These are phyloP conservation scores for Boletus pseudopeckii DNA, from an alignment of 768 basidiomycete species.

Conservation along the genomic window DNA sequence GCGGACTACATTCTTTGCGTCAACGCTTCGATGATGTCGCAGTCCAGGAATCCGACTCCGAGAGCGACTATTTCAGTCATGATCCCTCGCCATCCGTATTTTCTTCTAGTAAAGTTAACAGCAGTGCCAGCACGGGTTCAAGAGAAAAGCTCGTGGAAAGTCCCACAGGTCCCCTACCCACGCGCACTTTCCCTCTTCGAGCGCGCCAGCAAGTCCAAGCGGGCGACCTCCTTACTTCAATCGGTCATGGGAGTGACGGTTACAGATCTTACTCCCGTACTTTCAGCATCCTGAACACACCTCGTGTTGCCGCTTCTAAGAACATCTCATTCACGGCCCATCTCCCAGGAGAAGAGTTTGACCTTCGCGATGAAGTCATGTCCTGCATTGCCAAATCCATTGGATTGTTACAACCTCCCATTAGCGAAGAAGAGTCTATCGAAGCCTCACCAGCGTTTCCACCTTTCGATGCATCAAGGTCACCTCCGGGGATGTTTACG, in stretches of 20 bases:
- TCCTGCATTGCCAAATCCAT: slow-evolving; percentile 97
- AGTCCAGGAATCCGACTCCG: slow-evolving; percentile 43
- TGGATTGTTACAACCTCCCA: slow-evolving; percentile 83
- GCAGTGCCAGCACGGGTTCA: slow-evolving; percentile 15
- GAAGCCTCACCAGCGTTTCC: slow-evolving; percentile 64
- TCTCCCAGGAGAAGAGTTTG: slow-evolving; percentile 67
- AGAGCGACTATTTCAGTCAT: slow-evolving; percentile 55
- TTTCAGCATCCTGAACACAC: slow-evolving; percentile 50
- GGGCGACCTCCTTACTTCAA: slow-evolving; percentile 68
- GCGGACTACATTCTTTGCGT: slow-evolving; percentile 84
- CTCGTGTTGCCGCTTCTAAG: slow-evolving; percentile 36
- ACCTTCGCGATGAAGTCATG: slow-evolving; percentile 96
- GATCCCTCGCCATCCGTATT: slow-evolving; percentile 16
- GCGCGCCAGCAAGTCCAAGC: slow-evolving; percentile 62
- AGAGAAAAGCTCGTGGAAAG: slow-evolving; percentile 27
- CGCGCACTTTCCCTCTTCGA: slow-evolving; percentile 26
- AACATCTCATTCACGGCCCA: slow-evolving; percentile 20
- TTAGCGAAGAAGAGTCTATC: slow-evolving; percentile 62
- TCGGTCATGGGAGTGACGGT: slow-evolving; percentile 44
- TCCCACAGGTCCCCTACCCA: slow-evolving; percentile 11
- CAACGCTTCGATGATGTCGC: slow-evolving; percentile 77
- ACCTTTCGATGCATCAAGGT: slow-evolving; percentile 41
- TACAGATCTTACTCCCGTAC: slow-evolving; percentile 46
- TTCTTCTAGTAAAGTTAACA: slow-evolving; percentile 20
- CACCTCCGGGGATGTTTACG: slow-evolving; percentile 39